Base-by-base conservation (phyloP, 2,329 filamentous ascomycete genomes). In the Colletotrichum liaoningense region DNA sequence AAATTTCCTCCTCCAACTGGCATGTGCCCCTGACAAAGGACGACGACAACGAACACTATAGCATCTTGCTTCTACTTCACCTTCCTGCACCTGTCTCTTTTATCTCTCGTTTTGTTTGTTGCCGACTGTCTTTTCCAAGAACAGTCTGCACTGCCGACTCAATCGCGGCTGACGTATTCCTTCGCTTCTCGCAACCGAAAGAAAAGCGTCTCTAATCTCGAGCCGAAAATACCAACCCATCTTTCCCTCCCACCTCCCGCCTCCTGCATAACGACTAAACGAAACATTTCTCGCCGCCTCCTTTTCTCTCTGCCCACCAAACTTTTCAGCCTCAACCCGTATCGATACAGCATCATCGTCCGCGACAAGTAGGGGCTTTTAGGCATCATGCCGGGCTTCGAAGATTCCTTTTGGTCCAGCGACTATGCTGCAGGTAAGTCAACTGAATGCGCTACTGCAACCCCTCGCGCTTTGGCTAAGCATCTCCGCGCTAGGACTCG, bases 331-430 rank as follows among this genome's bases (percentile, higher is more conserved):
- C 63, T 64, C 35, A 28, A 49, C 63, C 60, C 46, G 66, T 52
- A 67, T 33, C 71, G 58, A 24, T 42, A 38, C 57, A 67, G 52
- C 28, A 28, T 28, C 26, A 67, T 67, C 26, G 63, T 64, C 22
- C 22, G 67, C 69, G 63, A 68, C 38, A 28, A 35, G 59, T 42
- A 49, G 30, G n/a, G 60, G 62, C 72, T 62, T 46, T 24, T 42
- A 58, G 60, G 76, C 77, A 91, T 84, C 82, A 96, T 96, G 94
- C 93, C 94, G 78, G 91, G 94, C 79, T 98, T 99, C 85, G 92
- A 95, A 78, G 95, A 96, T 86, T 98, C 95, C 63, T 98, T 99
- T 86, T 99, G 97, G 97, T 98, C 97, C 75, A 91, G 91, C 82
- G 97, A 99, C 89, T 98, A 98, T 88, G 96, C 96, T 82, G 95